Evolutionary conservation across 2,329 filamentous ascomycete species (phyloP).

Genomic region (Epichloe hybrida): DNA sequence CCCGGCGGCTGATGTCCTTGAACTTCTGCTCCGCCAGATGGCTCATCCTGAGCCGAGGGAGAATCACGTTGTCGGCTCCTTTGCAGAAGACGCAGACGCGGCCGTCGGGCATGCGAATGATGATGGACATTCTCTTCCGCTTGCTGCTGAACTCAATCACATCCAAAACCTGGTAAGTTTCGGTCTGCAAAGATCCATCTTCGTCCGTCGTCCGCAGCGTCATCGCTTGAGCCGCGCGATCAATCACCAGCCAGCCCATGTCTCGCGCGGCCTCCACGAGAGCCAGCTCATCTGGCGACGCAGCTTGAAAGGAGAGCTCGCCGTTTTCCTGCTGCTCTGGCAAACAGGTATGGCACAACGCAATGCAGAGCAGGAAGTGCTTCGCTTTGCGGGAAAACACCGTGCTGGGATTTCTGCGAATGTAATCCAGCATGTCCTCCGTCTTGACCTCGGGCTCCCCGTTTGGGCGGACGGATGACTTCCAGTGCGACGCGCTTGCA

Average conservation of each 20-base stretch:
- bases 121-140: slow-evolving; percentile 77
- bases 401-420: slow-evolving; percentile 60
- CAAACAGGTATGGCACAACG: slow-evolving; percentile 75
- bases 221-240: slow-evolving; percentile 57
- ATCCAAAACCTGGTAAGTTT: slow-evolving; percentile 66
- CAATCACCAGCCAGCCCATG: slow-evolving; percentile 60
- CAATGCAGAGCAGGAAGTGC: slow-evolving; percentile 67
- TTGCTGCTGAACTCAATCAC: slow-evolving; percentile 81
- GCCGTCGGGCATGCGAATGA: slow-evolving; percentile 69
- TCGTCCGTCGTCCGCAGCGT: slow-evolving; percentile 46
- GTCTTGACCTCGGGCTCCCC: slow-evolving; percentile 39
- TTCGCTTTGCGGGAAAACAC: slow-evolving; percentile 63
- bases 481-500: slow-evolving; percentile 17
- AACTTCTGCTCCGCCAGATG: slow-evolving; percentile 59
- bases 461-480: slow-evolving; percentile 14
- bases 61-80: slow-evolving; percentile 69
- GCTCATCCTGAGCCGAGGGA: slow-evolving; percentile 55
- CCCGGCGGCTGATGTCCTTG: slow-evolving; percentile 33
- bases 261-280: slow-evolving; percentile 72
- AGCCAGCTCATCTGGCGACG: slow-evolving; percentile 76
- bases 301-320: slow-evolving; percentile 63
- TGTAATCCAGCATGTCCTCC: slow-evolving; percentile 58
- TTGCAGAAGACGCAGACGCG: slow-evolving; percentile 74
- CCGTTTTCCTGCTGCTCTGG: slow-evolving; percentile 58
- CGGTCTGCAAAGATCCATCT: slow-evolving; percentile 39